Evolutionary conservation across 2,329 filamentous ascomycete species (phyloP), one percentile per base, ranked within the genome.

Genomic region (Nemania sp.): DNA sequence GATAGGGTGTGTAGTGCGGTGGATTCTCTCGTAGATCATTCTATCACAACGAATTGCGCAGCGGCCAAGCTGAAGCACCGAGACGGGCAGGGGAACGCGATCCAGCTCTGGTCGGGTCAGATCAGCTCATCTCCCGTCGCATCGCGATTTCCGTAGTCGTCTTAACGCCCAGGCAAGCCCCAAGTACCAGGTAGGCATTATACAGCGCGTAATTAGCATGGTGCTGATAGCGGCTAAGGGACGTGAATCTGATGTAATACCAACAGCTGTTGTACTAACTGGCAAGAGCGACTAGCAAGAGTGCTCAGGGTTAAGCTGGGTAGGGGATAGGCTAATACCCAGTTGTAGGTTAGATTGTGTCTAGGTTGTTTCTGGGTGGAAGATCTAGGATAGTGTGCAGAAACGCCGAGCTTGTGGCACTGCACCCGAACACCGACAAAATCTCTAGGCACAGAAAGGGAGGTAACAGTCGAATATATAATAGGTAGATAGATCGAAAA

Each of bases 331-430:
- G 14, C 26, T 54, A 44, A 20, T 34, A n/a, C n/a, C n/a, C n/a
- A n/a, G n/a, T n/a, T n/a, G n/a, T n/a, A n/a, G n/a, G n/a, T n/a
- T n/a, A n/a, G n/a, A n/a, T n/a, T n/a, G n/a, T n/a, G n/a, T n/a
- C n/a, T n/a, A n/a, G n/a, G n/a, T n/a, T n/a, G n/a, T n/a, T n/a
- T n/a, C n/a, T n/a, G n/a, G n/a, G n/a, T n/a, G n/a, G n/a, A 66
- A 60, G 62, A 67, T 66, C 63, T 53, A 50, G 46, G 57, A 62
- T 36, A 52, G 58, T n/a, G 55, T 62, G 51, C 61, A 66, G 61
- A 68, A 66, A 65, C 64, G 63, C 64, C 65, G 62, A 64, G 59
- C 59, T 64, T 65, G 64, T 65, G 64, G 64, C 60, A 64, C 65
- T 61, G 56, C n/a, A n/a, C n/a, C n/a, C n/a, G n/a, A n/a, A 59